A percentile compares a stretch with the other conserved stretches of the same genome.
Evolutionary conservation across 2,329 filamentous ascomycete genomes (phyloP).

Genomic region (Aspergillus candidus): DNA sequence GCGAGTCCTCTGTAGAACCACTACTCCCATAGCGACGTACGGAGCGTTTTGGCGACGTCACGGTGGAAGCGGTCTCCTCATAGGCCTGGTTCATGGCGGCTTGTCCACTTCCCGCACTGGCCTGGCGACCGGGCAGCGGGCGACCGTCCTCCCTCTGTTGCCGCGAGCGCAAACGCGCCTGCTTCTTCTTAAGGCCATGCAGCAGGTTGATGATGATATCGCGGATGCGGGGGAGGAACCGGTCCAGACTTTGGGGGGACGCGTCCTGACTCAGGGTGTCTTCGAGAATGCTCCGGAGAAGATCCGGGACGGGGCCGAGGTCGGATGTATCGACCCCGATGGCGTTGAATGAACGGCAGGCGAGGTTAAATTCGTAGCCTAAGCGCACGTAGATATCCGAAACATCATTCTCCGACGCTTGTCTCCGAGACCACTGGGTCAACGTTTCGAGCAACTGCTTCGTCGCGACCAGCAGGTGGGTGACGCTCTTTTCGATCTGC

Average conservation of each 20-base stretch:
- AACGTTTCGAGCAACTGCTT: conserved; percentile 96
- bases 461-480: conserved; percentile 91
- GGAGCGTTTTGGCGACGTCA: conserved; percentile 30
- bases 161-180: conserved; percentile 70
- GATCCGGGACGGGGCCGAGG: conserved; percentile 88
- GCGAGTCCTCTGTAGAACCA: conserved; percentile 33
- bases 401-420: conserved; percentile 87
- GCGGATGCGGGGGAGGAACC: conserved; percentile 86
- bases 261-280: conserved; percentile 95
- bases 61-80: conserved; percentile 30
- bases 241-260: conserved; percentile 85
- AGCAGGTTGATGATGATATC: conserved; percentile 98
- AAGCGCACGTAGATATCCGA: conserved; percentile 97
- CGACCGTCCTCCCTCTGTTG: conserved; percentile 46
- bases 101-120: conserved; percentile 44
- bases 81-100: conserved; percentile 42
- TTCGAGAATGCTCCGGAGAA: conserved; percentile 83
- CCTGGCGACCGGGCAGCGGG: conserved; percentile 34
- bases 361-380: conserved; percentile 99
- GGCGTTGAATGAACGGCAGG: conserved; percentile 89
- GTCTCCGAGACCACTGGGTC: conserved; percentile 92
- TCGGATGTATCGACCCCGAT: conserved; percentile 95
- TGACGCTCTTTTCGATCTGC: conserved; percentile 98
- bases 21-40: conserved; percentile 35
- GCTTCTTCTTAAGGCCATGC: conserved; percentile 93